A percentile compares a stretch with the other conserved stretches of the same genome.
Evolutionary conservation across 1,284 basidiomycete species (phyloP).

Genomic region (Agaricales sp.): DNA sequence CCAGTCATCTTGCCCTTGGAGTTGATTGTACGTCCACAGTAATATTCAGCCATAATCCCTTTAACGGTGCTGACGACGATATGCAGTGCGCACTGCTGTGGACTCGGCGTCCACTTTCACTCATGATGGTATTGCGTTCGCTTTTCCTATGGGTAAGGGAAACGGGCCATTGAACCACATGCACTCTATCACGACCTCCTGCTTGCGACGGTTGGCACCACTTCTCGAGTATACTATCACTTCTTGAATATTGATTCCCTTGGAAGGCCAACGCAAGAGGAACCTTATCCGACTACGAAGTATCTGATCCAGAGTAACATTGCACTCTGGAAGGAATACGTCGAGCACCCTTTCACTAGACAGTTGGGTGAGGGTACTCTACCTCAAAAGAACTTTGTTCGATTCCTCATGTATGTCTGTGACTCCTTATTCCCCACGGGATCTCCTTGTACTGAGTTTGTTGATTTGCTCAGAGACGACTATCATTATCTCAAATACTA

Average conservation of each 20-base stretch:
- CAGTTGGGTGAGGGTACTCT: slow-evolving; percentile 68
- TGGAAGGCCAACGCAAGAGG: slow-evolving; percentile 42
- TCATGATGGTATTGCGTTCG: slow-evolving; percentile 66
- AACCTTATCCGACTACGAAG: slow-evolving; percentile 64
- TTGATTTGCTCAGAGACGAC: slow-evolving; percentile 46
- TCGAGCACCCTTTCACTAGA: slow-evolving; percentile 77
- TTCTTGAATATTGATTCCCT: slow-evolving; percentile 30
- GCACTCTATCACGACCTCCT: slow-evolving; percentile 45
- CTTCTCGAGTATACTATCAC: no score
- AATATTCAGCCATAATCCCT: background rate
- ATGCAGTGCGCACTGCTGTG: slow-evolving; percentile 29
- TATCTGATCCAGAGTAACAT: slow-evolving; percentile 52
- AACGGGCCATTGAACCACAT: slow-evolving; percentile 86
- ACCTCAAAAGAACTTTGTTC: slow-evolving; percentile 55
- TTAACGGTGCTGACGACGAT: background rate
- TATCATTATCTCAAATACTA: slow-evolving; percentile 76
- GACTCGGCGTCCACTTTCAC: slow-evolving; percentile 61
- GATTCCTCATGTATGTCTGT: slow-evolving; percentile 70
- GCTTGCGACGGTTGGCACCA: no score
- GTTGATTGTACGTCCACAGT: slow-evolving; percentile 27
- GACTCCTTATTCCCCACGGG: background rate
- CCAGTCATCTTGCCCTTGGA: slow-evolving; percentile 55
- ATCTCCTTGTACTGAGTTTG: no score
- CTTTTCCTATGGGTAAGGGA: slow-evolving; percentile 65
- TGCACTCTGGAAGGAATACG: slow-evolving; percentile 63